A percentile compares a stretch with the other conserved stretches of the same genome.
Conservation (phyloP, 768 basidiomycete species). For the Mycena crocata region DNA sequence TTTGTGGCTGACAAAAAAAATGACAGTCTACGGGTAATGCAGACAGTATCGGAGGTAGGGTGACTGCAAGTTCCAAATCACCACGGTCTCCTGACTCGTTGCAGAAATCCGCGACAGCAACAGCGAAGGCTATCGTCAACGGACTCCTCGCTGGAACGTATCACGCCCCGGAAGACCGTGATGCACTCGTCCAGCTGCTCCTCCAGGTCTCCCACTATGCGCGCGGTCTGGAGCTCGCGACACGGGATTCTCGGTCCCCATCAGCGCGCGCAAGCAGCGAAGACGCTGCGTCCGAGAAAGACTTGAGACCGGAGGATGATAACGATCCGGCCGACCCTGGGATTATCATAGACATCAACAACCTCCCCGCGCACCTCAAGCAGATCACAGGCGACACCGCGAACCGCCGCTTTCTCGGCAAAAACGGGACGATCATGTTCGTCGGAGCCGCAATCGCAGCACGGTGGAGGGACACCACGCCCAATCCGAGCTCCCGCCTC, state of each 20-base stretch:
- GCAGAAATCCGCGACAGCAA: no score
- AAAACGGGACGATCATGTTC: constrained; percentile 21
- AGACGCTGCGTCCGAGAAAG: not conserved
- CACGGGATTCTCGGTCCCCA: constrained; percentile 11
- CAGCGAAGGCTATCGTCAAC: constrained; percentile 17
- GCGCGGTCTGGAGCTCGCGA: constrained; percentile 19
- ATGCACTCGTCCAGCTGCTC: constrained; percentile 21
- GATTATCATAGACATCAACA: constrained; percentile 11
- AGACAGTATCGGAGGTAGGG: no score
- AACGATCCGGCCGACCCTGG: constrained; percentile 4
- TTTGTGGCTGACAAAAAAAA: not conserved
- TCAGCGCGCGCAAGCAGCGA: not conserved
- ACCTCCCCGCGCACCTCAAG: constrained; percentile 22
- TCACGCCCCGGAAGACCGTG: constrained; percentile 17
- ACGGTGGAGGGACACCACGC: not conserved
- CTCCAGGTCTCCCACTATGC: constrained; percentile 28
- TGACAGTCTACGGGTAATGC: no score
- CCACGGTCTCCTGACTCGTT: no score
- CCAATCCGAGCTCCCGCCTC: not conserved
- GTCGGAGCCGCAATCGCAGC: constrained; percentile 7
- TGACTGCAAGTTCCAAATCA: no score
- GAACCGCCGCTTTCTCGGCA: constrained; percentile 22
- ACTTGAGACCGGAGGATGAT: constrained; percentile 2
- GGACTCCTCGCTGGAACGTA: constrained; percentile 14
- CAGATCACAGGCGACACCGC: constrained; percentile 6